phyloP scores from a whole-genome alignment of 176 grass and related monocot genomes.

The Phragmites australis region DNA sequence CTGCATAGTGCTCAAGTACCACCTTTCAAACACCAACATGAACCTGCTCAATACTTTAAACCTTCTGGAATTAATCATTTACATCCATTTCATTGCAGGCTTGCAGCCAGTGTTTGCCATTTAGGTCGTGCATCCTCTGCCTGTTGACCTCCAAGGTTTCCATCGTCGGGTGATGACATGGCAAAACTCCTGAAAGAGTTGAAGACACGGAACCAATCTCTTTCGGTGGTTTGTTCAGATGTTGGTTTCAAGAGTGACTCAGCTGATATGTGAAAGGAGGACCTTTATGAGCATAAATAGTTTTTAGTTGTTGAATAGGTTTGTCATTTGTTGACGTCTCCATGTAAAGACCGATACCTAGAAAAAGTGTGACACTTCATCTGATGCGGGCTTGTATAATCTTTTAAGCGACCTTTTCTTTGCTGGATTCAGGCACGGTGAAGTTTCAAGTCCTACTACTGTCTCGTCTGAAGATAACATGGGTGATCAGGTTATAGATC shows the following conservation, averaged over 20 bases:
- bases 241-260: conserved; percentile 40
- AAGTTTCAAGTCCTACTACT: not conserved
- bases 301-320: conserved; percentile 18
- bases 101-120: conserved; percentile 3
- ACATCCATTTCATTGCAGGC: conserved; percentile 34
- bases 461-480: not conserved
- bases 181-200: conserved; percentile 1
- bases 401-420: conserved; percentile 16
- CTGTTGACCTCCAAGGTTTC: conserved; percentile 31
- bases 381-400: conserved; percentile 31
- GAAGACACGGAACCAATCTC: not conserved
- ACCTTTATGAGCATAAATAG: conserved; percentile 35
- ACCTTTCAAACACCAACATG: not conserved
- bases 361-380: conserved; percentile 7
- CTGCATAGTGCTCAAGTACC: not conserved
- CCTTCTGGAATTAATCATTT: not conserved
- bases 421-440: not conserved
- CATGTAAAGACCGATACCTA: conserved; percentile 39
- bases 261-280: conserved; percentile 17
- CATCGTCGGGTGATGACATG: not conserved
- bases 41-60: not conserved
- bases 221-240: conserved; percentile 41
- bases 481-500: not conserved
- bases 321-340: conserved; percentile 31
- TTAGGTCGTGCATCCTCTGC: conserved; percentile 37